Conservation (phyloP, 306 rosid species). For the Castanea mollissima region DNA sequence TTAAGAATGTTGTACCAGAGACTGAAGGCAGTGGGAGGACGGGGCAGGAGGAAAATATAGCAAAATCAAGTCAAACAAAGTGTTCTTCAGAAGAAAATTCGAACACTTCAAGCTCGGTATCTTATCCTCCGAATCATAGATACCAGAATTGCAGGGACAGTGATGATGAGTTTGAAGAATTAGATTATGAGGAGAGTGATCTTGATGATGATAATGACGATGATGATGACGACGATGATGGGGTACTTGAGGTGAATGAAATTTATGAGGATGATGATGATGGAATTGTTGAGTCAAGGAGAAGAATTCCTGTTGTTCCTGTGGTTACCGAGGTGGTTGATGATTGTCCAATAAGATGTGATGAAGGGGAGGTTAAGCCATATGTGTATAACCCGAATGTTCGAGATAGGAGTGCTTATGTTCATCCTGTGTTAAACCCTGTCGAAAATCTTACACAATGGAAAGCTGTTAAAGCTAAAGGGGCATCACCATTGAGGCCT, state of each 20-base stretch:
- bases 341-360: slow-evolving; percentile 31
- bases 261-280: slow-evolving; percentile 29
- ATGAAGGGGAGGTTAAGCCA: slow-evolving; percentile 32
- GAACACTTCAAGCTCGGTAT: slow-evolving; percentile 40
- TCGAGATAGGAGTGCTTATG: slow-evolving; percentile 72
- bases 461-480: slow-evolving; percentile 65
- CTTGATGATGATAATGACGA: slow-evolving; percentile 46
- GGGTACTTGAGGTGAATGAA: slow-evolving; percentile 32
- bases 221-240: slow-evolving; percentile 29
- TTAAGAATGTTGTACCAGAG: slow-evolving; percentile 19
- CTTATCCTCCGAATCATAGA: slow-evolving; percentile 64
- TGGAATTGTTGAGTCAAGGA: slow-evolving; percentile 29
- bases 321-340: slow-evolving; percentile 46
- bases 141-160: slow-evolving; percentile 75
- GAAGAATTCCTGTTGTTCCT: slow-evolving; percentile 21
- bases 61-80: slow-evolving; percentile 37
- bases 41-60: slow-evolving; percentile 26
- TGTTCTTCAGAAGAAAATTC: slow-evolving; percentile 65
- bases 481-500: slow-evolving; percentile 37
- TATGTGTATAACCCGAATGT: slow-evolving; percentile 38
- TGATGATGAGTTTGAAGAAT: slow-evolving; percentile 61
- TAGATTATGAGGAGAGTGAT: slow-evolving; percentile 49
- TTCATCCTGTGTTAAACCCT: slow-evolving; percentile 78
- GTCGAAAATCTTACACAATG: slow-evolving; percentile 80
- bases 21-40: slow-evolving; percentile 30